Conservation (phyloP, 768 basidiomycete genomes). For the Xerocomus potaroensis region DNA sequence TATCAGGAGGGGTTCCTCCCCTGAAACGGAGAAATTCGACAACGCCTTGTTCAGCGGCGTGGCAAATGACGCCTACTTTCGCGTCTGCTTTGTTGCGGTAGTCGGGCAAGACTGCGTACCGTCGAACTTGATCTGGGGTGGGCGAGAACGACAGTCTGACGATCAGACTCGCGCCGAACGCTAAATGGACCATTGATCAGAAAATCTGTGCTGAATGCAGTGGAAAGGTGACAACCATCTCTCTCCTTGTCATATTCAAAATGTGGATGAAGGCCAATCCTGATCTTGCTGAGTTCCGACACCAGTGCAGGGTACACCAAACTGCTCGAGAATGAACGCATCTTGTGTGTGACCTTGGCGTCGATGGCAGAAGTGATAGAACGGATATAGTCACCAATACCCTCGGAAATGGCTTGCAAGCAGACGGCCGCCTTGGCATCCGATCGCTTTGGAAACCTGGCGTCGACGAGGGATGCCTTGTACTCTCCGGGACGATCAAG, state of each 20-base stretch:
- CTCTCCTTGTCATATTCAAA: constrained; percentile 43
- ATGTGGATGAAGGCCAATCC: constrained; percentile 33
- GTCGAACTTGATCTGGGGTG: constrained; percentile 33
- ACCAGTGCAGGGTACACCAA: constrained; percentile 43
- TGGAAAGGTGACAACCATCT: constrained; percentile 41
- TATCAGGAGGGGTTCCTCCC: constrained; percentile 39
- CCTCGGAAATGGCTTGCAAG: constrained; percentile 60
- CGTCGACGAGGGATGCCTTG: constrained; percentile 60
- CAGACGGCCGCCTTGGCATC: constrained; percentile 72
- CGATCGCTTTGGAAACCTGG: constrained; percentile 51
- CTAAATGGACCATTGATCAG: constrained; percentile 30
- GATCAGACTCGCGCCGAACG: constrained; percentile 50
- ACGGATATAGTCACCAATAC: constrained; percentile 54
- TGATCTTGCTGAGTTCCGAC: constrained; percentile 43
- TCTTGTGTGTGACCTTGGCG: constrained; percentile 41
- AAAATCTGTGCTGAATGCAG: not conserved
- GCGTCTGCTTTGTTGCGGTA: constrained; percentile 61
- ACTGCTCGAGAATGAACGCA: constrained; percentile 42
- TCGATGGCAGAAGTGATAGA: constrained; percentile 40
- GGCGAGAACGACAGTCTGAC: constrained; percentile 37
- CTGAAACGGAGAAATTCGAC: constrained; percentile 58
- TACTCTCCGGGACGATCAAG: constrained; percentile 49
- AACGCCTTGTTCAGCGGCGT: constrained; percentile 51
- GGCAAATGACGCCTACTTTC: constrained; percentile 49
- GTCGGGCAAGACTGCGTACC: constrained; percentile 44